Evolutionary conservation across 164 flowering plant genomes (phyloP).

Genomic region (Liquidambar formosana): DNA sequence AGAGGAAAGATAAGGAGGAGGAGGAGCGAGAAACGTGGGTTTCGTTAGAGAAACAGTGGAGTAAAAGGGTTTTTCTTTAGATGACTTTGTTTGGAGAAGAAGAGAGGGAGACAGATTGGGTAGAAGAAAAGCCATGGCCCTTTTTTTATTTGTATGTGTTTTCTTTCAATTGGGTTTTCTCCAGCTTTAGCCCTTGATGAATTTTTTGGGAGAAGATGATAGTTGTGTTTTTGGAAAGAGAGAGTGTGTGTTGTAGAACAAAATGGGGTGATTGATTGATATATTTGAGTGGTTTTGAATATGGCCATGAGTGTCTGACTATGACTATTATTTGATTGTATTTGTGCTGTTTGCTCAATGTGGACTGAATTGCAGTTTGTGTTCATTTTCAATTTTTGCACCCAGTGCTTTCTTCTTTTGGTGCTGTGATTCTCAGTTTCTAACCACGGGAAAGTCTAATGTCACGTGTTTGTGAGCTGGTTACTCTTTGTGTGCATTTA

Average conservation of each 20-base stretch:
- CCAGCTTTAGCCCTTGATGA: slow-evolving; percentile 19
- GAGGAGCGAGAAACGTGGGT: slow-evolving; percentile 7
- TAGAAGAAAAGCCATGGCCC: slow-evolving; percentile 46
- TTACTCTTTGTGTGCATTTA: no score
- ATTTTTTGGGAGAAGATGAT: no score
- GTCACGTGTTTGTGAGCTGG: no score
- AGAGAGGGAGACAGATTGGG: slow-evolving; percentile 53
- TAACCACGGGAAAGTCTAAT: no score
- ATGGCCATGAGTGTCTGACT: slow-evolving; percentile 8
- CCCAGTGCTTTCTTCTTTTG: no score
- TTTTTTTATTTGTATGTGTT: background rate
- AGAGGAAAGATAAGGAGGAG: slow-evolving; percentile 12
- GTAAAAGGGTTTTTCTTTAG: slow-evolving; percentile 19
- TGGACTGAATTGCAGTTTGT: background rate
- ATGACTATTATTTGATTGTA: background rate
- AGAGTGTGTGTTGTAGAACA: background rate
- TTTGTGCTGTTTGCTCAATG: background rate
- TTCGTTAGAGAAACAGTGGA: slow-evolving; percentile 14
- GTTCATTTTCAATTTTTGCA: no score
- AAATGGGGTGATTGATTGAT: background rate
- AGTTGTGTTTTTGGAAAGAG: background rate
- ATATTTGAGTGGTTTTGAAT: slow-evolving; percentile 26
- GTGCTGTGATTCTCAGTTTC: no score
- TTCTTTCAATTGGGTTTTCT: background rate
- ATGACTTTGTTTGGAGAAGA: slow-evolving; percentile 34